Percentiles rank a stretch among this genome's conserved stretches.
Conservation (phyloP, 805 yeast genomes). For the Wickerhamomyces kurtzmanii region DNA sequence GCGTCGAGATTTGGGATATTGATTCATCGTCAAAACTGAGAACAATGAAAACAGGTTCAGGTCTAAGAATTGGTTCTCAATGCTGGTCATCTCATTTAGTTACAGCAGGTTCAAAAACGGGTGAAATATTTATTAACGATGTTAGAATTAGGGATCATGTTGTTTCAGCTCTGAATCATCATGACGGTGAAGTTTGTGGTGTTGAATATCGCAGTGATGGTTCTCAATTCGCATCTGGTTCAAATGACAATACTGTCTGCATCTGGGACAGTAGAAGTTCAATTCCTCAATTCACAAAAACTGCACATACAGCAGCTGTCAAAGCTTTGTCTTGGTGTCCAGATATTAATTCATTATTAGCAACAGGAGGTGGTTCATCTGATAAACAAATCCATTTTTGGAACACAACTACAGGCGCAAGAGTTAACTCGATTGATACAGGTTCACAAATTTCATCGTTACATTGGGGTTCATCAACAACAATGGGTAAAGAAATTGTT, state of each 20-base stretch:
- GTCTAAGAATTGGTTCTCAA: slow-evolving; percentile 74
- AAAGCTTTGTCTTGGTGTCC: slow-evolving; percentile 96
- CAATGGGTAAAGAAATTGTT: slow-evolving; percentile 72
- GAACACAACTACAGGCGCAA: slow-evolving; percentile 87
- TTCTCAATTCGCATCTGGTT: slow-evolving; percentile 79
- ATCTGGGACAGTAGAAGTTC: slow-evolving; percentile 82
- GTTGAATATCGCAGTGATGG: slow-evolving; percentile 82
- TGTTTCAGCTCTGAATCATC: slow-evolving; percentile 49
- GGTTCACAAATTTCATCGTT: slow-evolving; percentile 93
- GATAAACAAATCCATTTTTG: slow-evolving; percentile 88
- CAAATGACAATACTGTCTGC: slow-evolving; percentile 87
- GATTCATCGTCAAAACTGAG: slow-evolving; percentile 67
- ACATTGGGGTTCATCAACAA: slow-evolving; percentile 76
- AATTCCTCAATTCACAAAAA: slow-evolving; percentile 63
- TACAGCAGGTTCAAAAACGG: slow-evolving; percentile 82
- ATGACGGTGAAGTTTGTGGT: slow-evolving; percentile 89
- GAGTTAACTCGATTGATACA: slow-evolving; percentile 79
- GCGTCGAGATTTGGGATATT: slow-evolving; percentile 88
- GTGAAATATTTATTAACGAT: slow-evolving; percentile 80
- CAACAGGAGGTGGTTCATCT: slow-evolving; percentile 96
- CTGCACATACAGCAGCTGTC: slow-evolving; percentile 86
- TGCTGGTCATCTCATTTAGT: slow-evolving; percentile 77
- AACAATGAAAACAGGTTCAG: slow-evolving; percentile 59
- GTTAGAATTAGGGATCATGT: slow-evolving; percentile 79
- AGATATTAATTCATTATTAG: slow-evolving; percentile 66